These are phyloP conservation scores for Malassezia obtusa DNA, from an alignment of 1,284 basidiomycete species.

Conservation along the genomic window DNA sequence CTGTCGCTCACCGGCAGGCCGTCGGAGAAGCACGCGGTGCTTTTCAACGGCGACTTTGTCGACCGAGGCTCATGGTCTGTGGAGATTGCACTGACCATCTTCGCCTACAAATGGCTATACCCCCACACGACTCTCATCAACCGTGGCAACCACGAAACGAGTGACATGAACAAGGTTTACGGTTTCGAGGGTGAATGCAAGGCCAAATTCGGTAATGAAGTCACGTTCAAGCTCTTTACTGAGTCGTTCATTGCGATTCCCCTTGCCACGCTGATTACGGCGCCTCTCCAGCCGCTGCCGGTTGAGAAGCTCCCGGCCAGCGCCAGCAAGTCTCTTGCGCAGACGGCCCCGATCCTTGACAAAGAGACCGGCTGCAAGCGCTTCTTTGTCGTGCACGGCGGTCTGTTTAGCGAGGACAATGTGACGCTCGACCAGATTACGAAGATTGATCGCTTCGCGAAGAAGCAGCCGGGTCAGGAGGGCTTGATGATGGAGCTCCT, in stretches of 20 bases:
- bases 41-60: constrained; percentile 54
- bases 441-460: constrained; percentile 68
- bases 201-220: constrained; percentile 44
- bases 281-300: constrained; percentile 57
- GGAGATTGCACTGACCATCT: constrained; percentile 84
- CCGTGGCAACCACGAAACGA: constrained; percentile 95
- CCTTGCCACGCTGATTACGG: constrained; percentile 71
- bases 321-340: constrained; percentile 26
- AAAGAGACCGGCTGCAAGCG: constrained; percentile 65
- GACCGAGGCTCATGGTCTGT: constrained; percentile 96
- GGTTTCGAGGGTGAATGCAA: constrained; percentile 95
- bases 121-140: constrained; percentile 42
- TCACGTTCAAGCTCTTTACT: constrained; percentile 45
- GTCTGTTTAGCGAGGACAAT: constrained; percentile 85
- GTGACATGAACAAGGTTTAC: constrained; percentile 59
- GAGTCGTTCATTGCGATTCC: constrained; percentile 52
- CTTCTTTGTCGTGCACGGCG: constrained; percentile 84
- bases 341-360: constrained; percentile 59
- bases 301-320: constrained; percentile 25
- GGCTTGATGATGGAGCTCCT: constrained; percentile 73
- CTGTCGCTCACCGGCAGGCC: constrained; percentile 66
- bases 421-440: constrained; percentile 86
- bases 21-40: constrained; percentile 33
- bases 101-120: constrained; percentile 78
- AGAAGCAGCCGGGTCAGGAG: constrained; percentile 82